A percentile compares a stretch with the other conserved stretches of the same genome.
Conservation (phyloP, 2,329 filamentous ascomycete species). For the Rachicladosporium sp. region DNA sequence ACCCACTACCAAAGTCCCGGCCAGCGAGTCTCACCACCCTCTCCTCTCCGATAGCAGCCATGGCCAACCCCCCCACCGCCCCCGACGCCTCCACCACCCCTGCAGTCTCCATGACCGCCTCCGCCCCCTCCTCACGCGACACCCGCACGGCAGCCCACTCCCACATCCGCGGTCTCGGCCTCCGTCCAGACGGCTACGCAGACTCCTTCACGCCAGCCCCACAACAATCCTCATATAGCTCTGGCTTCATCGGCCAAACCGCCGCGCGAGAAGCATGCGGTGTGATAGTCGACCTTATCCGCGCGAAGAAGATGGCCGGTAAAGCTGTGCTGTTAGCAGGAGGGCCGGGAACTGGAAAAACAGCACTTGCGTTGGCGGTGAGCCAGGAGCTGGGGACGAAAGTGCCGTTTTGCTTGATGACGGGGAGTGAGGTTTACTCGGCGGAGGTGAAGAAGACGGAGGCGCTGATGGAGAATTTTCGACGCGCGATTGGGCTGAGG, state of each 20-base stretch:
- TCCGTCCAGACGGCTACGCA: slow-evolving; percentile 74
- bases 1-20: too few species aligned
- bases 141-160: slow-evolving; percentile 94
- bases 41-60: too few species aligned
- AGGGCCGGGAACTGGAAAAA: slow-evolving; percentile 94
- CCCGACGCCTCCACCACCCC: too few species aligned
- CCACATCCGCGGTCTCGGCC: slow-evolving; percentile 89
- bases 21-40: too few species aligned
- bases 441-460: slow-evolving; percentile 99
- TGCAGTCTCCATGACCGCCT: too few species aligned
- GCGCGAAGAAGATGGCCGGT: slow-evolving; percentile 94
- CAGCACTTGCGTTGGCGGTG: slow-evolving; percentile 84
- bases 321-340: slow-evolving; percentile 86
- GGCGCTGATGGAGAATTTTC: slow-evolving; percentile 97
- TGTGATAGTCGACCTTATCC: slow-evolving; percentile 90
- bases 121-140: slow-evolving; percentile 47
- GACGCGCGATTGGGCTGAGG: slow-evolving; percentile 87
- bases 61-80: too few species aligned
- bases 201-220: slow-evolving; percentile 44
- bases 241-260: slow-evolving; percentile 79
- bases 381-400: slow-evolving; percentile 96
- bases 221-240: slow-evolving; percentile 31
- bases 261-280: slow-evolving; percentile 91
- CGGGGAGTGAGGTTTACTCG: slow-evolving; percentile 95
- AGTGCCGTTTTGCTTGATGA: slow-evolving; percentile 96